Evolutionary conservation across 2,329 filamentous ascomycete genomes (phyloP).

Genomic region (Ciborinia camelliae): DNA sequence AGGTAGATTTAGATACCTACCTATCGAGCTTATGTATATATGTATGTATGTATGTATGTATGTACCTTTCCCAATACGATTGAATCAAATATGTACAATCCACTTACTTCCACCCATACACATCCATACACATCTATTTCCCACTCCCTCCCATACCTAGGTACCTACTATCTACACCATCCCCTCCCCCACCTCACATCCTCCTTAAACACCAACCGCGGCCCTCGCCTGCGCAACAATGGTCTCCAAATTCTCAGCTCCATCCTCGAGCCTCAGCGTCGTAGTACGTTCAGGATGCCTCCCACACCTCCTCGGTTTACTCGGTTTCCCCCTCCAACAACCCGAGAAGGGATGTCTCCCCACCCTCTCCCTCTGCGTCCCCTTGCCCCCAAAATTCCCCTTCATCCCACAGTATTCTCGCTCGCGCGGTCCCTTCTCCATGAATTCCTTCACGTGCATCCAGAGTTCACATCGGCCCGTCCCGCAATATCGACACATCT

Average conservation of each 20-base stretch:
- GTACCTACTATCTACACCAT: too few relatives aligned
- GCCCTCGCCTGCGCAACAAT: constrained; percentile 13
- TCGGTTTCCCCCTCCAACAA: constrained; percentile 60
- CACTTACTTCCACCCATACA: too few relatives aligned
- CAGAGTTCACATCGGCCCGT: constrained; percentile 60
- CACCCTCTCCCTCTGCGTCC: constrained; percentile 43
- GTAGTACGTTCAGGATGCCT: constrained; percentile 44
- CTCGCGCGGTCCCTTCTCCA: constrained; percentile 46
- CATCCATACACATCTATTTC: too few relatives aligned
- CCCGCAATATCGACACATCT: constrained; percentile 61
- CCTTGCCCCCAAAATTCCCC: constrained; percentile 52
- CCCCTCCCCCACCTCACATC: background rate
- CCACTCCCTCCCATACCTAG: too few relatives aligned
- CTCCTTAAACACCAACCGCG: constrained; percentile 2
- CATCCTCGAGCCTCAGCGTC: constrained; percentile 30
- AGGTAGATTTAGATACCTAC: too few relatives aligned
- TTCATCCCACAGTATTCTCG: constrained; percentile 59
- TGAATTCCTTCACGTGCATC: constrained; percentile 58
- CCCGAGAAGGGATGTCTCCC: too few relatives aligned
- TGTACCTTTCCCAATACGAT: too few relatives aligned
- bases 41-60: too few relatives aligned
- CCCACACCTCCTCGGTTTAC: constrained; percentile 56
- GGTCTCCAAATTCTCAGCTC: constrained; percentile 7
- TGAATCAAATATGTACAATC: too few relatives aligned
- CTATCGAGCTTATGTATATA: too few relatives aligned